phyloP scores from a whole-genome alignment of 176 grass and related monocot species.

The Eleusine indica region DNA sequence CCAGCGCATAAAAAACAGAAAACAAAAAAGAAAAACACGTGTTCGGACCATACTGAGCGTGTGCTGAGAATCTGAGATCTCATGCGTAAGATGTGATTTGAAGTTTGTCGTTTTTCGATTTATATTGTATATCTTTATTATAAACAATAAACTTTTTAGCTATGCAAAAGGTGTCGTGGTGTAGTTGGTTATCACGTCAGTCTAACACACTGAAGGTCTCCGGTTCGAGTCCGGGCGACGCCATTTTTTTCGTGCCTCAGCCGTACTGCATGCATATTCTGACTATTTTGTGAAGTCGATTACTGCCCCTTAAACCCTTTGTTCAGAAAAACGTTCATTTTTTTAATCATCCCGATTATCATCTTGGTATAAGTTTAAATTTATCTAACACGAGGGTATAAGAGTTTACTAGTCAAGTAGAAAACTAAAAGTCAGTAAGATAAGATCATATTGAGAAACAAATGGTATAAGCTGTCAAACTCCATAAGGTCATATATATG shows the following conservation, averaged over 20 bases:
- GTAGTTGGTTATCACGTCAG: conserved; percentile 96
- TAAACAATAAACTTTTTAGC: neutral
- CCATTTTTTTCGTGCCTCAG: neutral
- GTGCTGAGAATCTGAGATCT: conserved; percentile 26
- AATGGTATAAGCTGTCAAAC: neutral
- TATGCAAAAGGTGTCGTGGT: conserved; percentile 54
- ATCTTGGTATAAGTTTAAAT: neutral
- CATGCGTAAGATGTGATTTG: conserved; percentile 40
- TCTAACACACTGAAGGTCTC: conserved; percentile 95
- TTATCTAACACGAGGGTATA: neutral
- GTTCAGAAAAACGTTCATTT: neutral
- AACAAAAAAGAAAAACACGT: conserved; percentile 18
- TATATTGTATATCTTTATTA: neutral
- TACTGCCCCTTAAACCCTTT: neutral
- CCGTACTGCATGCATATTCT: neutral
- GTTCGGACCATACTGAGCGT: conserved; percentile 11
- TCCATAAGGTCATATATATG: neutral
- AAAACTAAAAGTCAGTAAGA: neutral
- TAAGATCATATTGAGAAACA: neutral
- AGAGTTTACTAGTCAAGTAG: no score
- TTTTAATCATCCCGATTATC: neutral
- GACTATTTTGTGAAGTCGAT: neutral
- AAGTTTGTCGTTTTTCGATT: neutral
- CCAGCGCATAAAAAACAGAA: neutral
- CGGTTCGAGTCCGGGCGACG: conserved; percentile 77